Conservation (phyloP, 208 protist genomes). For the Phytomonas sp. region DNA sequence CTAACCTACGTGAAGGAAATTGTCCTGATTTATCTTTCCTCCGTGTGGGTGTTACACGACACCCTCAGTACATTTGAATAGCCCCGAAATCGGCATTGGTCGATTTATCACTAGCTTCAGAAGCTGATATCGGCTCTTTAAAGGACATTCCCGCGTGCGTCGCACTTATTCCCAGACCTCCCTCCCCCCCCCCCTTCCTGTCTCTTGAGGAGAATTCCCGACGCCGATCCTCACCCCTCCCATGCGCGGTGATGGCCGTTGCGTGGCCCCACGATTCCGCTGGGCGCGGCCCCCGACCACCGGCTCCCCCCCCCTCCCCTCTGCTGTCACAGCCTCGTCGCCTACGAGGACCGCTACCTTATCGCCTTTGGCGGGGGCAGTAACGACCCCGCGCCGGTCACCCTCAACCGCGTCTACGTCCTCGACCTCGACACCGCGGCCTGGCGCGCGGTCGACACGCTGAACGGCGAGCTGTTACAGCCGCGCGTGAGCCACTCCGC, state of each 20-base stretch:
- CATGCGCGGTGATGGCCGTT: no score
- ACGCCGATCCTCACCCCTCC: no score
- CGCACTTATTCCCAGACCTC: no score
- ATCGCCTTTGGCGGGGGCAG: slow-evolving; percentile 75
- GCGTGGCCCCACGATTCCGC: background rate
- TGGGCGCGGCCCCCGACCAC: background rate
- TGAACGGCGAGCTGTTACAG: slow-evolving; percentile 32
- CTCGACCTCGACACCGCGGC: slow-evolving; percentile 38
- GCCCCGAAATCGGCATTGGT: no score
- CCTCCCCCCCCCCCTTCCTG: background rate
- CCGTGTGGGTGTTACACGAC: no score
- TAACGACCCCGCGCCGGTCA: slow-evolving; percentile 11
- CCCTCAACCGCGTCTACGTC: slow-evolving; percentile 40
- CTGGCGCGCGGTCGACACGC: slow-evolving; percentile 29
- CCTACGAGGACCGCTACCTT: slow-evolving; percentile 68
- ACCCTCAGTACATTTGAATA: no score
- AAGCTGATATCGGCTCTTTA: no score
- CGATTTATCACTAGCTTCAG: no score
- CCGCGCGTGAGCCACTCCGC: slow-evolving; percentile 59
- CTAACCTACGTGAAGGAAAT: no score
- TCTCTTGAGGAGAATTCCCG: no score
- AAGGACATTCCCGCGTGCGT: no score
- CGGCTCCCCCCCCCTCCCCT: slow-evolving; percentile 24
- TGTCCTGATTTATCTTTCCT: no score
- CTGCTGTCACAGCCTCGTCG: slow-evolving; percentile 67